A percentile compares a stretch with the other conserved stretches of the same genome.
These are phyloP conservation scores for Spathaspora jeffriesii DNA, from an alignment of 1,139 yeast species.

Conservation along the genomic window DNA sequence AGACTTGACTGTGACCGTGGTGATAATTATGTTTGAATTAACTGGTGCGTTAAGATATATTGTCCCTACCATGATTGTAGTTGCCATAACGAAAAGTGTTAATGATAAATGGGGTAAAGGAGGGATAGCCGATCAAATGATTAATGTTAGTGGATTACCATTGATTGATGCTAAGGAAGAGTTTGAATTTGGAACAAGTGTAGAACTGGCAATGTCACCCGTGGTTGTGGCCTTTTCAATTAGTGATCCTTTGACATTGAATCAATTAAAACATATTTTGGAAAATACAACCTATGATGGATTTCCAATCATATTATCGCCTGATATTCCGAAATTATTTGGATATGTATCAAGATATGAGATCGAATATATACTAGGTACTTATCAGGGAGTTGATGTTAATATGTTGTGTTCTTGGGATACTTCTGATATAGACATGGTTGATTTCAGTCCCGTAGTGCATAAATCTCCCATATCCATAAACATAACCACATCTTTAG, in stretches of 20 bases:
- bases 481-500: conserved; percentile 54
- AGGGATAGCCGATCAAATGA: conserved; percentile 97
- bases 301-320: conserved; percentile 53
- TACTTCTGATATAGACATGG: conserved; percentile 12
- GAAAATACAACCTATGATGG: conserved; percentile 45
- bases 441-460: conserved; percentile 45
- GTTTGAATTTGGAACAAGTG: conserved; percentile 48
- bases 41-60: conserved; percentile 93
- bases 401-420: conserved; percentile 21
- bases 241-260: conserved; percentile 27
- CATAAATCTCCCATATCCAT: conserved; percentile 68
- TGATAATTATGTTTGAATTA: conserved; percentile 92
- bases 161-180: conserved; percentile 77
- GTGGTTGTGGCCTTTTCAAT: conserved; percentile 52
- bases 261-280: conserved; percentile 38
- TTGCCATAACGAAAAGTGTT: conserved; percentile 83
- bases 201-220: conserved; percentile 63
- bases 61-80: conserved; percentile 94
- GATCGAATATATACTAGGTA: conserved; percentile 23
- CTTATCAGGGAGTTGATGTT: conserved; percentile 16
- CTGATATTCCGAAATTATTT: conserved; percentile 28
- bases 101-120: conserved; percentile 75
- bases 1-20: conserved; percentile 88
- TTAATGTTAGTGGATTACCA: conserved; percentile 86
- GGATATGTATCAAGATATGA: conserved; percentile 41